Evolutionary conservation across 441 rosid genomes (phyloP).

Genomic region (Populus hybrid): DNA sequence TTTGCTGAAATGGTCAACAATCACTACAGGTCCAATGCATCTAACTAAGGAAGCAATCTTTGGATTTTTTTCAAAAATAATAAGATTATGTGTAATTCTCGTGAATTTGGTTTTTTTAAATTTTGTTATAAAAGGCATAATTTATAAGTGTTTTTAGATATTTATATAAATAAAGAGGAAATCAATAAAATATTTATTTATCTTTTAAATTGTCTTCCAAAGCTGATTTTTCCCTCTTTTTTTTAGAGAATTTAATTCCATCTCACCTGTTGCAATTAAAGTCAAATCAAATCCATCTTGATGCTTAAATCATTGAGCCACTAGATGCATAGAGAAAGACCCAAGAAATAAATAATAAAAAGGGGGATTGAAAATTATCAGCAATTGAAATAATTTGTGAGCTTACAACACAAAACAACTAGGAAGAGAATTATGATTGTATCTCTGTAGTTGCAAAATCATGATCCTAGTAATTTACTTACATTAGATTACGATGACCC

Average conservation of each 20-base stretch:
- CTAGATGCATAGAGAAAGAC: not conserved
- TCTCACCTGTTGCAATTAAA: not conserved
- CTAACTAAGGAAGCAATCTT: not conserved
- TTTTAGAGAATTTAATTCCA: not conserved
- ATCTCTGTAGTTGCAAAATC: conserved; percentile 22
- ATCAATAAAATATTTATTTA: too few relatives aligned
- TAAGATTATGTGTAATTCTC: too few relatives aligned
- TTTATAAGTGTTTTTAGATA: too few relatives aligned
- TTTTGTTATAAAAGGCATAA: too few relatives aligned
- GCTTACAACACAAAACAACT: conserved; percentile 15
- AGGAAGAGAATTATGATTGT: not conserved
- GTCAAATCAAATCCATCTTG: not conserved
- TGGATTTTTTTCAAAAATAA: not conserved
- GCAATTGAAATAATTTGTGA: not conserved
- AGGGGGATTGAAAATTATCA: not conserved
- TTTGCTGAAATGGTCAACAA: not conserved
- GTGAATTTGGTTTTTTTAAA: too few relatives aligned
- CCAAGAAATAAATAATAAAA: not conserved
- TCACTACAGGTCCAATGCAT: not conserved
- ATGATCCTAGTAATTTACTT: conserved; percentile 5
- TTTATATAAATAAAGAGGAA: too few relatives aligned
- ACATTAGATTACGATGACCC: conserved; percentile 14
- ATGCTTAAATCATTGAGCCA: not conserved
- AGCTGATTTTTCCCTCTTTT: too few relatives aligned
- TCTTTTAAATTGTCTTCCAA: too few relatives aligned